A percentile compares a stretch with the other conserved stretches of the same genome.
These are phyloP conservation scores for Penicillium maclennaniae DNA, from an alignment of 495 filamentous ascomycete genomes.

Conservation along the genomic window DNA sequence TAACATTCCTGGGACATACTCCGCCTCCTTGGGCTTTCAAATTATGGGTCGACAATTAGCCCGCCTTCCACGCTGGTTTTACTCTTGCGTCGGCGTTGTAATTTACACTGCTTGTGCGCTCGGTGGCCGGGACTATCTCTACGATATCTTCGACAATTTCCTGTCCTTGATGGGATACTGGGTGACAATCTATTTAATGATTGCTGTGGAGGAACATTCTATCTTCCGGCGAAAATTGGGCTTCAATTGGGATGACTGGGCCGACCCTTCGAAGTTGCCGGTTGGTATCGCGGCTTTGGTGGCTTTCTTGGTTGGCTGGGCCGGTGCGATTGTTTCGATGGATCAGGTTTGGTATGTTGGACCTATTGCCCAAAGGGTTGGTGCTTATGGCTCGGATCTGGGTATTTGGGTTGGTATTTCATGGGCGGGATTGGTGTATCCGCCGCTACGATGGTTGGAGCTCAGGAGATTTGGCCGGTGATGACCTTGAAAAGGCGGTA, in stretches of 20 bases:
- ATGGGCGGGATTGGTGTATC: conserved; percentile 45
- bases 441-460: conserved; percentile 45
- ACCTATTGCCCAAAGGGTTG: conserved; percentile 47
- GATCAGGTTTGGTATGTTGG: conserved; percentile 57
- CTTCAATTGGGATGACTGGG: conserved; percentile 58
- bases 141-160: conserved; percentile 55
- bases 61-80: conserved; percentile 47
- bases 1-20: conserved; percentile 60
- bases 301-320: conserved; percentile 60
- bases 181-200: conserved; percentile 51
- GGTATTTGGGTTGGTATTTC: conserved; percentile 47
- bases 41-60: conserved; percentile 46
- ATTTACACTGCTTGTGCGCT: conserved; percentile 55
- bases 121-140: conserved; percentile 49
- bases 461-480: conserved; percentile 20
- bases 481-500: neutral
- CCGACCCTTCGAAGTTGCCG: conserved; percentile 48
- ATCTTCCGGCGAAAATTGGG: conserved; percentile 45
- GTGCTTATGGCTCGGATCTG: conserved; percentile 23
- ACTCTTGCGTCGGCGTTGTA: conserved; percentile 45
- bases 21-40: conserved; percentile 55
- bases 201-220: conserved; percentile 50
- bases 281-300: conserved; percentile 54
- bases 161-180: conserved; percentile 60
- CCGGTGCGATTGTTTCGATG: conserved; percentile 60